These are phyloP conservation scores for Tolypocladium endophyticum DNA, from an alignment of 2,329 filamentous ascomycete species.

Conservation along the genomic window DNA sequence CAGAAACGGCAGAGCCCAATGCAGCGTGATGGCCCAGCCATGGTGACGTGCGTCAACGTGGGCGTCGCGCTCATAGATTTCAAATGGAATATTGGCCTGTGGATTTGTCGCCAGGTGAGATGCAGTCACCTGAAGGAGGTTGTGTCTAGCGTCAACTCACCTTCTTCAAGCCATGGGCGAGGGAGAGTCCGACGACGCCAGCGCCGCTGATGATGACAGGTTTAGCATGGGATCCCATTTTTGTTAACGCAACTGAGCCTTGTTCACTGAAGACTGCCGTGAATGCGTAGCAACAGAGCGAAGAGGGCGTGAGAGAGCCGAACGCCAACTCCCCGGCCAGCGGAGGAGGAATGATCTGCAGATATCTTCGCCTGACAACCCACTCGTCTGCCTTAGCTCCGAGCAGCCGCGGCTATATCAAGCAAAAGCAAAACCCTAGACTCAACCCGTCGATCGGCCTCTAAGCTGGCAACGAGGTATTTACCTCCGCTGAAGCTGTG, in stretches of 20 bases:
- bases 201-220: slow-evolving; percentile 26
- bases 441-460: not conserved
- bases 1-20: slow-evolving; percentile 38
- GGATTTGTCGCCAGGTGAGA: not conserved
- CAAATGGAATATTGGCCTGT: slow-evolving; percentile 18
- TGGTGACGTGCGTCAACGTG: slow-evolving; percentile 20
- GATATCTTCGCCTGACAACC: not conserved
- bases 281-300: not conserved
- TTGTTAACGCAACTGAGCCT: not conserved
- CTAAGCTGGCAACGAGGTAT: not conserved
- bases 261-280: not conserved
- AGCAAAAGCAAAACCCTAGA: not conserved
- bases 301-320: not conserved
- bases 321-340: not conserved
- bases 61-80: slow-evolving; percentile 19
- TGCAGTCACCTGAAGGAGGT: not conserved
- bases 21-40: slow-evolving; percentile 51
- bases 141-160: slow-evolving; percentile 5
- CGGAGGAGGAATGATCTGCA: not conserved
- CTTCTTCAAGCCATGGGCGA: slow-evolving; percentile 26
- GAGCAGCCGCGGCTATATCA: not conserved
- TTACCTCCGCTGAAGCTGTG: not conserved
- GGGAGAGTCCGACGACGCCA: slow-evolving; percentile 23
- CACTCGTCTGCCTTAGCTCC: not conserved
- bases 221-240: slow-evolving; percentile 4